These are phyloP conservation scores for Elsinoe batatas DNA, from an alignment of 2,329 filamentous ascomycete genomes.

Conservation along the genomic window DNA sequence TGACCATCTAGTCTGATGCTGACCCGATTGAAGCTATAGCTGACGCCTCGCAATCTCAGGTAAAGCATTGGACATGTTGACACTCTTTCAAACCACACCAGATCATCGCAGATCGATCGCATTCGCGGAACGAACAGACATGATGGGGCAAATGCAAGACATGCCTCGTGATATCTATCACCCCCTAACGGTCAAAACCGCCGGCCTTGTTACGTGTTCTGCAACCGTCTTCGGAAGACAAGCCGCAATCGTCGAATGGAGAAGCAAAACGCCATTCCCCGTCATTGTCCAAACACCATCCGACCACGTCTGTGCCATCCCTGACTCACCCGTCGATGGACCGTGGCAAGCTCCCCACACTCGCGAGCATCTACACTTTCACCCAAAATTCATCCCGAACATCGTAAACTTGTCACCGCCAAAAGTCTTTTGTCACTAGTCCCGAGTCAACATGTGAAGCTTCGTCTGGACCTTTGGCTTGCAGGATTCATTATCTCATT, in stretches of 20 bases:
- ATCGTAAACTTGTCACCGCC: not conserved
- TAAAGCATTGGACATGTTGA: not conserved
- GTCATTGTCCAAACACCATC: not conserved
- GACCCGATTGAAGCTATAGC: not conserved
- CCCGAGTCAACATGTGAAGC: no score
- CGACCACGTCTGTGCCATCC: not conserved
- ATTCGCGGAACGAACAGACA: not conserved
- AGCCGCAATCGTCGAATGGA: not conserved
- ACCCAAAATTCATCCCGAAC: not conserved
- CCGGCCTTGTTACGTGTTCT: not conserved
- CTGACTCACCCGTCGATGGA: not conserved
- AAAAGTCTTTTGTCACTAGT: not conserved
- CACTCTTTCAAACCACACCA: not conserved
- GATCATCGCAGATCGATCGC: not conserved
- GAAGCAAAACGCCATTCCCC: not conserved
- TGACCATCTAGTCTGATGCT: not conserved
- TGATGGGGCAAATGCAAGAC: not conserved
- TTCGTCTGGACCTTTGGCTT: not conserved
- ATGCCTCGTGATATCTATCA: conserved; percentile 8
- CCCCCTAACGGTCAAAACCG: not conserved
- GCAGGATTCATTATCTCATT: conserved; percentile 8
- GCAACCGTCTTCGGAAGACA: not conserved
- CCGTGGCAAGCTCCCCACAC: not conserved
- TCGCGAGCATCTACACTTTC: not conserved
- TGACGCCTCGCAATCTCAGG: not conserved